These are phyloP conservation scores for Penicillium sp. DNA, from an alignment of 2,329 filamentous ascomycete species.

Conservation along the genomic window DNA sequence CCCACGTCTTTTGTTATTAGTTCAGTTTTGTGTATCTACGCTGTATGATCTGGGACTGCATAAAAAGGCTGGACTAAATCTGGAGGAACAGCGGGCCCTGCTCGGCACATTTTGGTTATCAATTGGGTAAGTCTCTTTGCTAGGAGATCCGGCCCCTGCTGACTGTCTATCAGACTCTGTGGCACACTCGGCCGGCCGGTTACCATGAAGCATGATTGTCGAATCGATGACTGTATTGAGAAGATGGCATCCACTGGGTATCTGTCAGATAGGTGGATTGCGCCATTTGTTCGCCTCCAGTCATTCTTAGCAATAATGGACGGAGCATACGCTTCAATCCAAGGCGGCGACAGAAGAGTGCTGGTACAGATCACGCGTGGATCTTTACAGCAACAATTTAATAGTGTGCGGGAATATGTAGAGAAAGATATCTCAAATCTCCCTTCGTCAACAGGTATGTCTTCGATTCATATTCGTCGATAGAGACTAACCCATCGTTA, in stretches of 20 bases:
- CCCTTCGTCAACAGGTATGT: slow-evolving; percentile 17
- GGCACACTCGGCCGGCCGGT: slow-evolving; percentile 9
- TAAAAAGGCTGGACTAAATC: slow-evolving; percentile 15
- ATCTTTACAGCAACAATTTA: slow-evolving; percentile 21
- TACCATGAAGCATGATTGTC: slow-evolving; percentile 9
- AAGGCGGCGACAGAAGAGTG: slow-evolving; percentile 15
- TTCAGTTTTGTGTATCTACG: slow-evolving; percentile 26
- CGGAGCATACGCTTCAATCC: slow-evolving; percentile 22
- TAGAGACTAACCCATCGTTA: slow-evolving; percentile 3
- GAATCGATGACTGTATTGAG: slow-evolving; percentile 16
- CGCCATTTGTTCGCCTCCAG: slow-evolving; percentile 23
- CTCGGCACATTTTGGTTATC: slow-evolving; percentile 29
- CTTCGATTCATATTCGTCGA: background rate
- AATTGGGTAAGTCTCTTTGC: slow-evolving; percentile 14
- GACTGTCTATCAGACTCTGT: slow-evolving; percentile 2
- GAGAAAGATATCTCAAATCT: slow-evolving; percentile 12
- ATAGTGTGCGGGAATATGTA: slow-evolving; percentile 9
- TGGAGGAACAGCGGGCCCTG: slow-evolving; percentile 25
- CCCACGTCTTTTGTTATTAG: slow-evolving; percentile 26
- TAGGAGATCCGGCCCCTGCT: slow-evolving; percentile 4
- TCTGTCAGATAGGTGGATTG: slow-evolving; percentile 25
- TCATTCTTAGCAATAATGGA: slow-evolving; percentile 25
- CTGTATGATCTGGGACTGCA: slow-evolving; percentile 26
- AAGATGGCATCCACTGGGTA: slow-evolving; percentile 11
- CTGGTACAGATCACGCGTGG: slow-evolving; percentile 17